Conservation (phyloP, 23 red algal species). For the Gracilaria domingensis region DNA sequence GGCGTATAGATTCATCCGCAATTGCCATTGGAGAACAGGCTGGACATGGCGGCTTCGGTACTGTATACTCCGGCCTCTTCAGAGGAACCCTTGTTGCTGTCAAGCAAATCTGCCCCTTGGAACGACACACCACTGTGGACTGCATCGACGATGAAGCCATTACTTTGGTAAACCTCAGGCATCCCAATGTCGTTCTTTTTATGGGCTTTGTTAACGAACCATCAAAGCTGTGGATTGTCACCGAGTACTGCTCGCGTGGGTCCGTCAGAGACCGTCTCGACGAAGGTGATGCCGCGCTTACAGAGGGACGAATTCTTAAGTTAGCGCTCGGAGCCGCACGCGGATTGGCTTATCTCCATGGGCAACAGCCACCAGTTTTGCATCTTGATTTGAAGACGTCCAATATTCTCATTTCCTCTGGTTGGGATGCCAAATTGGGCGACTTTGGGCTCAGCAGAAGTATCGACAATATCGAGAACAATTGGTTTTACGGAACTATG, state of each 20-base stretch:
- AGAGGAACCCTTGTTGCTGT: conserved; percentile 88
- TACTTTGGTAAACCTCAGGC: conserved; percentile 69
- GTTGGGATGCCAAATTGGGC: conserved; percentile 79
- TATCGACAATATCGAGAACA: conserved; percentile 72
- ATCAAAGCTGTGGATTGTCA: conserved; percentile 71
- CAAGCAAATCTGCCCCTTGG: conserved; percentile 49
- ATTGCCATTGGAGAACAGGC: conserved; percentile 66
- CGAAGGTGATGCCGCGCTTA: conserved; percentile 6
- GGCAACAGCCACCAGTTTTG: conserved; percentile 78
- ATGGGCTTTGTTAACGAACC: conserved; percentile 80
- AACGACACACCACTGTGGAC: background rate
- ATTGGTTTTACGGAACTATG: conserved; percentile 79
- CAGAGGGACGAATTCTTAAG: conserved; percentile 52
- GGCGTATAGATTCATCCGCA: conserved; percentile 43
- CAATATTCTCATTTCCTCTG: conserved; percentile 84
- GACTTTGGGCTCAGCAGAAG: conserved; percentile 86
- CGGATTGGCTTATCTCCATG: conserved; percentile 89
- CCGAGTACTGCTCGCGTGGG: conserved; percentile 73
- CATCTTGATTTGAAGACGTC: conserved; percentile 91
- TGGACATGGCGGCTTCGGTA: conserved; percentile 74
- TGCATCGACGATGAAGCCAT: conserved; percentile 64
- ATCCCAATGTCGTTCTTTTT: conserved; percentile 89
- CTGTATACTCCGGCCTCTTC: conserved; percentile 81
- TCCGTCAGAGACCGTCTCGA: conserved; percentile 43
- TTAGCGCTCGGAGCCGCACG: conserved; percentile 77